Evolutionary conservation across 257 asterid genomes (phyloP), one percentile per base, ranked within the genome.

Genomic region (Lycium ferocissimum): DNA sequence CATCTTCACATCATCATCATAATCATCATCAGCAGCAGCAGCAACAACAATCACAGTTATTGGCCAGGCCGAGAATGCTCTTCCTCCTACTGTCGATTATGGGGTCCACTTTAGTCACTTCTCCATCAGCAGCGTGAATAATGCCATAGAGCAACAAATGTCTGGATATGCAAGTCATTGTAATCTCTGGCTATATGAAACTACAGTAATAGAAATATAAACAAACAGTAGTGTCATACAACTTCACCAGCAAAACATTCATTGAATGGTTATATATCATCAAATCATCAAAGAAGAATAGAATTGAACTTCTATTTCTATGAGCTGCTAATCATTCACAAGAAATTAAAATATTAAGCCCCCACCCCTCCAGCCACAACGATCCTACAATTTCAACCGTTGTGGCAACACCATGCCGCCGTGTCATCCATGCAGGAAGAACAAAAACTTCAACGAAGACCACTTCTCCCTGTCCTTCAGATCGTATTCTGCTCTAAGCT

Each of bases 401-500:
- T 53, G 82, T 37, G 45, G 82, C 33, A 33, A 78, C 53, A 70
- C 45, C 45, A 6, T 40, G 45, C 6, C 45, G 33, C 79, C 79
- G 40, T 51, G 80, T 72, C 58, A 72, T 45, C 38, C 6, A n/a
- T 10, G 57, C 80, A 72, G 80, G 80, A 72, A 72, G 80, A 72
- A 72, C 5, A 38, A 45, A 45, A 72, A 33, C 26, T 78, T 12
- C 49, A 76, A 51, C 8, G 65, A 53, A 51, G 65, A 51, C 49
- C 49, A 78, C 49, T 59, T 67, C 82, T 88, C 86, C 59, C 85
- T 67, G 62, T 84, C 85, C 20, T 70, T 59, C 62, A 22, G 47
- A 33, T 66, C 78, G 6, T 33, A 59, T 79, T 87, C 90, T n/a
- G 1, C 35, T 67, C 71, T 84, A 37, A 75, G 72, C 65, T 84